Evolutionary conservation across 2,329 filamentous ascomycete genomes (phyloP), one percentile per base, ranked within the genome.

Genomic region (Scortechinia acanthostroma): DNA sequence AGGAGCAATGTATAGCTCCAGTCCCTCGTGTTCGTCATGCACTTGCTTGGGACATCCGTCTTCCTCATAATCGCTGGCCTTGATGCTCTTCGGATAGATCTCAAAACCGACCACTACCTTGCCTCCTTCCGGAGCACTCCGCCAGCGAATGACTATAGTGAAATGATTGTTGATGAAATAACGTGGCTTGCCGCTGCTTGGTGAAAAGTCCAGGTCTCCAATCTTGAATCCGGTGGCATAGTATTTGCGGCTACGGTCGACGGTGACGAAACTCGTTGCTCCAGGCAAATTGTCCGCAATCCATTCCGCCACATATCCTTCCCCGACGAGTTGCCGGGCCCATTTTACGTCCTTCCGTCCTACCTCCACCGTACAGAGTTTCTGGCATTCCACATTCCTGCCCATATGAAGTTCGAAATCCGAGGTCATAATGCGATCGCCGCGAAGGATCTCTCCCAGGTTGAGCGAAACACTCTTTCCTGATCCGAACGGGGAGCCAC

Each of bases 241-340:
- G 69, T 95, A 94, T 62, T 91, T 94, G 55, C 80, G 76, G 42
- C 77, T 81, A 66, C 89, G 89, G 62, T 94, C 89, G 25, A 88
- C 84, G 0, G 87, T 91, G 21, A 93, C 85, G 57, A 94, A 94
- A 60, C 84, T 91, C 5, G 89, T 94, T 25, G 89, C 89, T 4
- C 89, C 89, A 1, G 90, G 89, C 6, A 95, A 72, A 55, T 95
- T 95, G 62, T 95, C 89, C 51, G 93, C 86, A 52, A 95, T 94
- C 90, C 89, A 95, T 63, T 95, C 89, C 2, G 83, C 83, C n/a
- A 93, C 81, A 60, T 93, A 94, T 25, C 86, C 87, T 45, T 90
- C 77, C 49, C 76, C 76, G 30, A 95, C 83, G 55, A 95, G 66
- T 49, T 90, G 72, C 53, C 76, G 77, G 3, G 86, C 85, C 58